These are phyloP conservation scores for Eimeria nieschulzi DNA, from an alignment of 169 alveolate genomes.

Conservation along the genomic window DNA sequence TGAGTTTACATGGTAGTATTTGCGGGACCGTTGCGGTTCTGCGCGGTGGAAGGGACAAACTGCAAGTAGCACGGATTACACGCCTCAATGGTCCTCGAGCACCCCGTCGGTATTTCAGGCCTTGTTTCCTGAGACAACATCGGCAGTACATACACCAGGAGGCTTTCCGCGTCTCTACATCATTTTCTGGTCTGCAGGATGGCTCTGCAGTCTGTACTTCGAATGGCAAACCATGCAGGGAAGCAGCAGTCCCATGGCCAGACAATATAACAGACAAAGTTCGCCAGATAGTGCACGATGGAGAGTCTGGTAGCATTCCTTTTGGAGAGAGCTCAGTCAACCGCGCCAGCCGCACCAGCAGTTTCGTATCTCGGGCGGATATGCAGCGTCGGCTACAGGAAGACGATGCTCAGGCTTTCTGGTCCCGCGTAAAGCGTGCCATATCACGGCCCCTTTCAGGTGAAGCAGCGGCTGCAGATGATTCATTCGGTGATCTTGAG, in stretches of 20 bases:
- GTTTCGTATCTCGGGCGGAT: conserved; percentile 5
- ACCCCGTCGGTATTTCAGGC: neutral
- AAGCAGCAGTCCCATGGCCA: conserved; percentile 29
- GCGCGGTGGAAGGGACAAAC: too few species aligned
- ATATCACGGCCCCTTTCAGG: conserved; percentile 22
- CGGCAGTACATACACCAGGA: neutral
- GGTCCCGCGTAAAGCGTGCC: conserved; percentile 31
- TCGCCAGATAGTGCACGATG: conserved; percentile 19
- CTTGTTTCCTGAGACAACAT: neutral
- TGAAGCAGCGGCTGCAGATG: neutral
- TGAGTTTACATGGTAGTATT: too few species aligned
- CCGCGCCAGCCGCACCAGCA: neutral
- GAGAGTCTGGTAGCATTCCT: neutral
- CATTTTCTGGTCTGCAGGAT: neutral
- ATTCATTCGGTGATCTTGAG: conserved; percentile 8
- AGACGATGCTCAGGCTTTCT: conserved; percentile 6
- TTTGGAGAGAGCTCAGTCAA: neutral
- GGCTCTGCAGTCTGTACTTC: neutral
- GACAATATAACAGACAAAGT: conserved; percentile 31
- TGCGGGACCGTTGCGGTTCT: too few species aligned
- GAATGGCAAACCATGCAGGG: conserved; percentile 15
- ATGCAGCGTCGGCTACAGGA: conserved; percentile 27
- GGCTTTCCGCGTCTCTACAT: neutral
- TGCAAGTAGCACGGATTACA: neutral
- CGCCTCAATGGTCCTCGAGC: neutral